Percentiles rank a stretch among this genome's conserved stretches.
phyloP scores from a whole-genome alignment of 306 rosid genomes.

The Citrullus colocynthis region DNA sequence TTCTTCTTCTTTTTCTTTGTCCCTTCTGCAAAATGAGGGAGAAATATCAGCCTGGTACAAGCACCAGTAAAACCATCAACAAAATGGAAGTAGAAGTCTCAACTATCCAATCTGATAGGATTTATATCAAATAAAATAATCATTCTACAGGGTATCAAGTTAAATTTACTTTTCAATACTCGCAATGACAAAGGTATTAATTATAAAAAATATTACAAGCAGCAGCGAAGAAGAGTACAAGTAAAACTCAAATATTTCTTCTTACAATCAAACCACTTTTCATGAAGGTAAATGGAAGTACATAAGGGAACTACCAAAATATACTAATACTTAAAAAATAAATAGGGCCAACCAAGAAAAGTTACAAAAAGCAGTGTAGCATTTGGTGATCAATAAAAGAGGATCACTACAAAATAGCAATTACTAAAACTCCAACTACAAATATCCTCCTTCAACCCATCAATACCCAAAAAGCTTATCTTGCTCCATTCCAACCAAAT shows the following conservation, averaged over 20 bases:
- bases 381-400: neutral
- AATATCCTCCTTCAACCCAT: neutral
- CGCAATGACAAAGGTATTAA: neutral
- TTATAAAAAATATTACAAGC: neutral
- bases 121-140: neutral
- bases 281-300: neutral
- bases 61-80: neutral
- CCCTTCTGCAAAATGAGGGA: slow-evolving; percentile 30
- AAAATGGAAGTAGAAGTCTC: neutral
- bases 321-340: neutral
- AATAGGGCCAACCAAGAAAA: neutral
- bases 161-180: neutral
- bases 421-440: neutral
- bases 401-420: neutral
- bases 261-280: neutral
- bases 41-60: neutral
- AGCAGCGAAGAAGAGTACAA: neutral
- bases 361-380: neutral
- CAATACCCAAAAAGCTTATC: neutral
- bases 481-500: neutral
- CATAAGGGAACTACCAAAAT: neutral
- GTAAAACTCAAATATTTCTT: neutral
- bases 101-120: neutral
- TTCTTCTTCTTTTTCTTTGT: slow-evolving; percentile 97
- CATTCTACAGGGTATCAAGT: neutral